Percentiles rank a stretch among this genome's conserved stretches.
phyloP scores from a whole-genome alignment of 495 filamentous ascomycete species.

The Aspergillus indologenus region DNA sequence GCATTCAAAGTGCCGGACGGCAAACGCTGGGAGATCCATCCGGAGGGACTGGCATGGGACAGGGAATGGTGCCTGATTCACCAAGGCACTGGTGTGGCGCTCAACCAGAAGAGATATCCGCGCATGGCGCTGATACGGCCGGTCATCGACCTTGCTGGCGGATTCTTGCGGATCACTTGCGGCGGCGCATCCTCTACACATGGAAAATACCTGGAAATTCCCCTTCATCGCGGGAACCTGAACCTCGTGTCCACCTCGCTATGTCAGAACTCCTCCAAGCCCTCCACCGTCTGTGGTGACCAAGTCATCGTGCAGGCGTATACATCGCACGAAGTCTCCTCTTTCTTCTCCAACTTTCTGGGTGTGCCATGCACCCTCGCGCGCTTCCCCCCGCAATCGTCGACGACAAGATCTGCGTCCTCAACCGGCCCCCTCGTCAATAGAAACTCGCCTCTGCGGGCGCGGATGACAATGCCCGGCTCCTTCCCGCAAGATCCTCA shows the following conservation, averaged over 20 bases:
- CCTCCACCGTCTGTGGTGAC: conserved; percentile 78
- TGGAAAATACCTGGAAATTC: conserved; percentile 44
- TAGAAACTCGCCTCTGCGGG: conserved; percentile 34
- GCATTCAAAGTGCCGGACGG: conserved; percentile 67
- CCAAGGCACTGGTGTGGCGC: conserved; percentile 68
- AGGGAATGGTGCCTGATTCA: conserved; percentile 92
- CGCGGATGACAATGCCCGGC: conserved; percentile 44
- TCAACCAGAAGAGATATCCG: conserved; percentile 81
- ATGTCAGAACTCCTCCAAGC: conserved; percentile 30
- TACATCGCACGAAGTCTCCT: conserved; percentile 55
- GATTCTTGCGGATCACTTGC: conserved; percentile 51
- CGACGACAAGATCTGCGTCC: conserved; percentile 64
- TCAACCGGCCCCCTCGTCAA: conserved; percentile 13
- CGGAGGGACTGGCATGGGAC: conserved; percentile 85
- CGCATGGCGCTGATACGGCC: conserved; percentile 79
- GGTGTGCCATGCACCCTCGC: conserved; percentile 78
- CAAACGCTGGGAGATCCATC: conserved; percentile 66
- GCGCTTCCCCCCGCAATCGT: conserved; percentile 64
- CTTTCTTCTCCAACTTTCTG: conserved; percentile 70
- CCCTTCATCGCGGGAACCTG: conserved; percentile 59
- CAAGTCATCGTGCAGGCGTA: conserved; percentile 67
- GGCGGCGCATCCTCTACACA: conserved; percentile 23
- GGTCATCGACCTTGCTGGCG: conserved; percentile 58
- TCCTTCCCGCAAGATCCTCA: conserved; percentile 54
- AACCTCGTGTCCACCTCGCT: conserved; percentile 43